Evolutionary conservation across 2,329 filamentous ascomycete species (phyloP).

Genomic region (Seiridium cupressi): DNA sequence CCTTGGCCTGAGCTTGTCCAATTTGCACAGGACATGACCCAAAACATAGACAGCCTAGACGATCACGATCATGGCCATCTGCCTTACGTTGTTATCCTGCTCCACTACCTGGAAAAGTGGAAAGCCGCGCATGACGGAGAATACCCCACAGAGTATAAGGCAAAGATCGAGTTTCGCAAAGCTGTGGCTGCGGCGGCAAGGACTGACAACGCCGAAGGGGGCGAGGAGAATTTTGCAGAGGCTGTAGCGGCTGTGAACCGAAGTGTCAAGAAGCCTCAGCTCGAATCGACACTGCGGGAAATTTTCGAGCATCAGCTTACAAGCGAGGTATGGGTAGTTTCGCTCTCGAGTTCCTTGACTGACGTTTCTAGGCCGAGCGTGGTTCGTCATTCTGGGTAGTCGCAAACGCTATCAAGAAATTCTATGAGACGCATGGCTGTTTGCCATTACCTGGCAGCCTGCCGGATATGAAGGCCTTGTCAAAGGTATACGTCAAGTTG

Average conservation of each 20-base stretch:
- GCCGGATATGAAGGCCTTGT: slow-evolving; percentile 97
- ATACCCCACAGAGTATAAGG: slow-evolving; percentile 71
- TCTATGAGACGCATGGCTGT: slow-evolving; percentile 69
- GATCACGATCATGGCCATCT: slow-evolving; percentile 88
- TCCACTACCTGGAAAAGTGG: slow-evolving; percentile 83
- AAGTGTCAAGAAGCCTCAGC: slow-evolving; percentile 67
- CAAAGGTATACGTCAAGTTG: slow-evolving; percentile 81
- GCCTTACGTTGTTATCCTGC: slow-evolving; percentile 78
- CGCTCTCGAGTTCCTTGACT: slow-evolving; percentile 19
- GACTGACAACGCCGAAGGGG: slow-evolving; percentile 74
- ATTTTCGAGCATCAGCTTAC: slow-evolving; percentile 68
- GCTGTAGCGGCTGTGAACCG: slow-evolving; percentile 85
- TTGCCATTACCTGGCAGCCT: slow-evolving; percentile 84
- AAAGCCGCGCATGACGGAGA: slow-evolving; percentile 66
- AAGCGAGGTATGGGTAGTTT: slow-evolving; percentile 52
- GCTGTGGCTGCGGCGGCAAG: slow-evolving; percentile 67
- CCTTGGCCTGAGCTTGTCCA: slow-evolving; percentile 81
- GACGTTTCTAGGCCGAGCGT: slow-evolving; percentile 37
- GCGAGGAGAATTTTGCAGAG: slow-evolving; percentile 97
- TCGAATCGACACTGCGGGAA: slow-evolving; percentile 69
- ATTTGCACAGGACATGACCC: slow-evolving; percentile 66
- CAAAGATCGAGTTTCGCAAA: slow-evolving; percentile 81
- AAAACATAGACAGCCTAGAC: slow-evolving; percentile 66
- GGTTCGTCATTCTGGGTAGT: slow-evolving; percentile 82
- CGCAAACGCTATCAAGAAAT: slow-evolving; percentile 72